phyloP scores from a whole-genome alignment of 495 filamentous ascomycete species.

The Halenospora varia region DNA sequence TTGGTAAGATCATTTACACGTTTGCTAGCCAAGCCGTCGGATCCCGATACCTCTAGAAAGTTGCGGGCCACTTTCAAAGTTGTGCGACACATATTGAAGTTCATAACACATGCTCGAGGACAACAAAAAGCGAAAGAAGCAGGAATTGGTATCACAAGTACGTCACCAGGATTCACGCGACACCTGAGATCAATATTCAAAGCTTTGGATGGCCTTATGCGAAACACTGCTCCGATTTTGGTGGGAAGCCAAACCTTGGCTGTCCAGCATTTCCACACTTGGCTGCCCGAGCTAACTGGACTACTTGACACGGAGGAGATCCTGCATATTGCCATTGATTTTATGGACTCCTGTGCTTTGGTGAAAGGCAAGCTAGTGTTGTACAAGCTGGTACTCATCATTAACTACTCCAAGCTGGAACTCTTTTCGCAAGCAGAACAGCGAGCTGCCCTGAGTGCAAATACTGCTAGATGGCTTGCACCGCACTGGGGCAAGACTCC shows the following conservation, averaged over 20 bases:
- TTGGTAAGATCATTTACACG: slow-evolving; percentile 82
- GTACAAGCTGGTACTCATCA: slow-evolving; percentile 88
- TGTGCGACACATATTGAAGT: slow-evolving; percentile 85
- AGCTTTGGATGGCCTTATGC: slow-evolving; percentile 83
- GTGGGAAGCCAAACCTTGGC: slow-evolving; percentile 93
- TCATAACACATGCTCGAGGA: slow-evolving; percentile 85
- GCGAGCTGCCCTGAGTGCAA: slow-evolving; percentile 65
- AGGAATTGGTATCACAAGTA: slow-evolving; percentile 80
- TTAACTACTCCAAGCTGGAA: slow-evolving; percentile 77
- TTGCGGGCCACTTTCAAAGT: slow-evolving; percentile 94
- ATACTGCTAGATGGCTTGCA: slow-evolving; percentile 85
- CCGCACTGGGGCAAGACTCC: slow-evolving; percentile 85
- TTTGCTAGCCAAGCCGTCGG: slow-evolving; percentile 71
- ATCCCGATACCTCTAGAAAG: slow-evolving; percentile 74
- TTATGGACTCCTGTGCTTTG: slow-evolving; percentile 83
- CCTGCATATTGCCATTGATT: slow-evolving; percentile 83
- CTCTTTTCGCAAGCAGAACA: slow-evolving; percentile 76
- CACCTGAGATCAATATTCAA: slow-evolving; percentile 87
- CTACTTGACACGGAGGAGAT: slow-evolving; percentile 80
- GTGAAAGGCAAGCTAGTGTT: slow-evolving; percentile 93
- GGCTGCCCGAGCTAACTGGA: slow-evolving; percentile 82
- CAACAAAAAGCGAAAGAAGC: slow-evolving; percentile 88
- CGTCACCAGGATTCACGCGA: slow-evolving; percentile 70
- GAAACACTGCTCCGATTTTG: slow-evolving; percentile 73
- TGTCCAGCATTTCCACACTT: slow-evolving; percentile 94